Evolutionary conservation across 306 rosid species (phyloP).

Genomic region (Astragalus glycyphyllos): DNA sequence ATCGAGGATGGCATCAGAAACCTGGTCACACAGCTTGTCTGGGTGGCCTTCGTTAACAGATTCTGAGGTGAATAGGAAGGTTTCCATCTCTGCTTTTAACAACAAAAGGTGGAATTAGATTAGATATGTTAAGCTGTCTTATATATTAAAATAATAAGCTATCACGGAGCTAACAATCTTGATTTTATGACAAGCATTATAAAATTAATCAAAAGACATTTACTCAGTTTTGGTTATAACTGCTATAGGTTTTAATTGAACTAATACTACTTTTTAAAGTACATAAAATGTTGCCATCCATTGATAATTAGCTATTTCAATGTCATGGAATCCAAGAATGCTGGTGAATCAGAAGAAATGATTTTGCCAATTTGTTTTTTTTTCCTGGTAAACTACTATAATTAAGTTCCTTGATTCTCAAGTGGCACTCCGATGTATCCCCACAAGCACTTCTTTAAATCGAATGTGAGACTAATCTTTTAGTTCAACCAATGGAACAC

Average conservation of each 20-base stretch:
- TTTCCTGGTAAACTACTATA: too few species aligned
- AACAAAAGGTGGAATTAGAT: neutral
- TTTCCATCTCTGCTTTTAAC: conserved; percentile 61
- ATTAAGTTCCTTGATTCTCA: too few species aligned
- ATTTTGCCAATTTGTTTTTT: neutral
- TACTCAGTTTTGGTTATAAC: conserved; percentile 1
- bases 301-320: neutral
- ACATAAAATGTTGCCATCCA: conserved; percentile 3
- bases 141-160: neutral
- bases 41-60: conserved; percentile 91
- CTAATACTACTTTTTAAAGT: conserved; percentile 12
- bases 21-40: conserved; percentile 86
- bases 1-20: conserved; percentile 84
- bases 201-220: neutral
- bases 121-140: conserved; percentile 28
- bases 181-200: neutral
- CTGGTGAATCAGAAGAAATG: neutral
- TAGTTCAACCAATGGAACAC: too few species aligned
- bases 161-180: conserved; percentile 12
- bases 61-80: conserved; percentile 85
- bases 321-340: conserved; percentile 6
- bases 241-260: neutral
- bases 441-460: too few species aligned
- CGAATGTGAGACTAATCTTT: too few species aligned
- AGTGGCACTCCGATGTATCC: too few species aligned